Conservation (phyloP, 768 basidiomycete genomes). For the Macrolepiota fuliginosa region DNA sequence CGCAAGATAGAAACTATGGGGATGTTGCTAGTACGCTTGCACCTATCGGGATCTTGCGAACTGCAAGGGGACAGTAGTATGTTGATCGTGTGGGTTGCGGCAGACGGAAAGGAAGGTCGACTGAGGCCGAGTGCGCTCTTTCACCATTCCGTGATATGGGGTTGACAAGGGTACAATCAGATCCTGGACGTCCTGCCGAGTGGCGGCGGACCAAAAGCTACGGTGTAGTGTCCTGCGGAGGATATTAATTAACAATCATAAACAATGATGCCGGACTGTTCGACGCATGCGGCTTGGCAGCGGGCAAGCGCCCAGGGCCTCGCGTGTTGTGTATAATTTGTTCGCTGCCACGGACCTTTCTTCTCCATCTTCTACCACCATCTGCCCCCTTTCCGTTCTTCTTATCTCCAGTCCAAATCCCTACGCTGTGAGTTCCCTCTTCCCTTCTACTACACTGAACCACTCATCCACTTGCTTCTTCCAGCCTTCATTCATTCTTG, state of each 20-base stretch:
- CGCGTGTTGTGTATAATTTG: slow-evolving; percentile 8
- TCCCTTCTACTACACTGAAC: neutral
- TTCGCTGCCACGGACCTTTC: neutral
- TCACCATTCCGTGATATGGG: too few species aligned
- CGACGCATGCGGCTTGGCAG: neutral
- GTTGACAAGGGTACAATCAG: too few species aligned
- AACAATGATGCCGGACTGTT: neutral
- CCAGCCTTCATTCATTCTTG: neutral
- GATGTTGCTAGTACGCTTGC: too few species aligned
- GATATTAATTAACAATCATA: neutral
- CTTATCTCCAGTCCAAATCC: slow-evolving; percentile 1
- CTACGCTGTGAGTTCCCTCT: slow-evolving; percentile 1
- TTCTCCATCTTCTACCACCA: neutral
- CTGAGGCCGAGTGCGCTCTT: too few species aligned
- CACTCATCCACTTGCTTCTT: neutral
- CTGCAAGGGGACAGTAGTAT: too few species aligned
- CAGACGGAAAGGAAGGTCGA: too few species aligned
- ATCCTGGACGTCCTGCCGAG: too few species aligned
- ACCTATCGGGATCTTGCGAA: too few species aligned
- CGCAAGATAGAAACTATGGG: too few species aligned
- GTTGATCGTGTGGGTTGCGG: too few species aligned
- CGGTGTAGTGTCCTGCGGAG: too few species aligned
- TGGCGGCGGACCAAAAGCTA: too few species aligned
- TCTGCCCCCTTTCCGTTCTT: neutral
- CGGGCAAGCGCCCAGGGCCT: neutral